Percentiles rank a stretch among this genome's conserved stretches.
Evolutionary conservation across 1,284 basidiomycete species (phyloP).

Genomic region (Meripilus lineatus): DNA sequence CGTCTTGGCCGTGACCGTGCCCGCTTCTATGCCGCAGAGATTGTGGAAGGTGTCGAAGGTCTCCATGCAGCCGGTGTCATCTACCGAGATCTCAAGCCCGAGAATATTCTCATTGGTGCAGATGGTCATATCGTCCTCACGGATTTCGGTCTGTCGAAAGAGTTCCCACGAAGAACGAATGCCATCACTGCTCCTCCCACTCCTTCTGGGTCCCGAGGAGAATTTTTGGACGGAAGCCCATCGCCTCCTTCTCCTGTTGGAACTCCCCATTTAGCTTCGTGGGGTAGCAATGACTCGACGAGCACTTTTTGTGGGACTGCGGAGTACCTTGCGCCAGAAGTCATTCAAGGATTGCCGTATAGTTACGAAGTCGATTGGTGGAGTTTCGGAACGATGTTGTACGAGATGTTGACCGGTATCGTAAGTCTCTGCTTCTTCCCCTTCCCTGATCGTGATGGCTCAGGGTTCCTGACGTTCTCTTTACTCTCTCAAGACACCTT

Average conservation of each 20-base stretch:
- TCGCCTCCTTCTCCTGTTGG: slow-evolving; percentile 71
- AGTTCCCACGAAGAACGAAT: slow-evolving; percentile 59
- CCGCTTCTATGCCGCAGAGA: slow-evolving; percentile 94
- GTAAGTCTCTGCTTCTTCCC: slow-evolving; percentile 44
- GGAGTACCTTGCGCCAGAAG: slow-evolving; percentile 92
- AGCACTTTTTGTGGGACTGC: slow-evolving; percentile 88
- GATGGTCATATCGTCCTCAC: slow-evolving; percentile 95
- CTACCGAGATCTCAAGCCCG: slow-evolving; percentile 89
- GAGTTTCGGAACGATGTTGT: slow-evolving; percentile 96
- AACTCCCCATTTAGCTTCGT: slow-evolving; percentile 48
- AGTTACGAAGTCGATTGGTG: slow-evolving; percentile 98
- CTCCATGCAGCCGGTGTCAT: slow-evolving; percentile 84
- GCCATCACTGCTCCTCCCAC: slow-evolving; percentile 50
- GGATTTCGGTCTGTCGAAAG: slow-evolving; percentile 91
- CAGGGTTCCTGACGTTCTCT: slow-evolving; percentile 15
- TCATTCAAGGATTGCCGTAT: slow-evolving; percentile 88
- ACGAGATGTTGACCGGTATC: slow-evolving; percentile 90
- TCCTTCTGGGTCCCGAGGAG: slow-evolving; percentile 45
- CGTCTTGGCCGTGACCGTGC: slow-evolving; percentile 88
- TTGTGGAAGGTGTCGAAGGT: slow-evolving; percentile 91
- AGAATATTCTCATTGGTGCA: slow-evolving; percentile 90
- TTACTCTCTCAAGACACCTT: slow-evolving; percentile 72
- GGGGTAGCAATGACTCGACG: slow-evolving; percentile 64
- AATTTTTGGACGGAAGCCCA: slow-evolving; percentile 43
- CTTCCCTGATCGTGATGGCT: slow-evolving; percentile 8